Percentiles rank a stretch among this genome's conserved stretches.
These are phyloP conservation scores for Hericium erinaceus DNA, from an alignment of 768 basidiomycete species.

Conservation along the genomic window DNA sequence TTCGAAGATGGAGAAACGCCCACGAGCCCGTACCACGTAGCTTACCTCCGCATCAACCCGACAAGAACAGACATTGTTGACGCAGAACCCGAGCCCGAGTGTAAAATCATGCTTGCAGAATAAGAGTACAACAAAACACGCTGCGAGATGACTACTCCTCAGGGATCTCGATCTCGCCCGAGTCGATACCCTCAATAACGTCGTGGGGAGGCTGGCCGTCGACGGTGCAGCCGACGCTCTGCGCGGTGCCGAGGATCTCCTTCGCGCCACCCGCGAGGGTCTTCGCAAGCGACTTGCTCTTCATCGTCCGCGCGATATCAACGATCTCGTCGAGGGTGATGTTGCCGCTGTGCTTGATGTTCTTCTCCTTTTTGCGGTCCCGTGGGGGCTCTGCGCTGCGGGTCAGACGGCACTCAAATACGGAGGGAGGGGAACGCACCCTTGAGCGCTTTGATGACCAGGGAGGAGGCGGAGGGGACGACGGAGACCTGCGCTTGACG, in stretches of 20 bases:
- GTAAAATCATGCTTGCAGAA: too few species aligned
- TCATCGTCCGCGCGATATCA: conserved; percentile 95
- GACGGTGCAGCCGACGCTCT: conserved; percentile 94
- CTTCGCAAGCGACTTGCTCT: conserved; percentile 88
- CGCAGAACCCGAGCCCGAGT: too few species aligned
- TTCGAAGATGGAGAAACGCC: too few species aligned
- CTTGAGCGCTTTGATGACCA: conserved; percentile 97
- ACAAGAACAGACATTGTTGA: too few species aligned
- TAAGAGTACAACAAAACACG: conserved; percentile 1
- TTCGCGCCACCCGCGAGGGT: conserved; percentile 82
- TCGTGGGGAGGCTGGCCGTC: conserved; percentile 92
- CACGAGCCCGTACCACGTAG: too few species aligned
- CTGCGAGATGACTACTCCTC: conserved; percentile 51
- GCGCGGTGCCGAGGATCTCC: conserved; percentile 97
- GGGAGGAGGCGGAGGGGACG: conserved; percentile 93
- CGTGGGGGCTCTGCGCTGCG: conserved; percentile 78
- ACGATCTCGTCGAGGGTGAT: conserved; percentile 88
- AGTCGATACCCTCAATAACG: conserved; percentile 79
- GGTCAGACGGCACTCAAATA: background rate
- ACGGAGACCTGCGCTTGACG: conserved; percentile 96
- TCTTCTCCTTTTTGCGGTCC: conserved; percentile 99
- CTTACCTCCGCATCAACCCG: too few species aligned
- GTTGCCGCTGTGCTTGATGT: conserved; percentile 98
- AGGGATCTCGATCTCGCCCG: conserved; percentile 79
- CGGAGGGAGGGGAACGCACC: conserved; percentile 37